These are phyloP conservation scores for Gaertneriomyces sp. DNA, from an alignment of 192 early-diverging fungal species.

Conservation along the genomic window DNA sequence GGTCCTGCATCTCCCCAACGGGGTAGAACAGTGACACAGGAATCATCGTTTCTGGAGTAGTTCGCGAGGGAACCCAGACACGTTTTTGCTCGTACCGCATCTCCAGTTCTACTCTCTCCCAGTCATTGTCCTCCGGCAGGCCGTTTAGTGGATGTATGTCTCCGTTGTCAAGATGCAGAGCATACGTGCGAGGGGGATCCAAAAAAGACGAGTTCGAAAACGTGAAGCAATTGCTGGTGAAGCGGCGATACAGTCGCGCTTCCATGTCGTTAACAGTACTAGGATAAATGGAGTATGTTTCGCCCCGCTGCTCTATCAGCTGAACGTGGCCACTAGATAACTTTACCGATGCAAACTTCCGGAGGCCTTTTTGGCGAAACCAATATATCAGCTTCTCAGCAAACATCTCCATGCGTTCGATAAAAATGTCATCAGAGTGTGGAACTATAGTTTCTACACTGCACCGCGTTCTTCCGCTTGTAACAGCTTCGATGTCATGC, in stretches of 20 bases:
- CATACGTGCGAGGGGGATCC: constrained; percentile 4
- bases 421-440: neutral
- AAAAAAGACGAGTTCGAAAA: constrained; percentile 36
- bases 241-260: constrained; percentile 17
- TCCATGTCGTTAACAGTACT: constrained; percentile 34
- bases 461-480: neutral
- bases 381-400: constrained; percentile 26
- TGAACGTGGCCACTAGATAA: constrained; percentile 2
- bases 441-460: constrained; percentile 6
- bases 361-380: constrained; percentile 23
- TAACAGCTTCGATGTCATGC: neutral
- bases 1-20: neutral
- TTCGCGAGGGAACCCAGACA: constrained; percentile 15
- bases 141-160: constrained; percentile 3
- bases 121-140: neutral
- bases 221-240: constrained; percentile 13
- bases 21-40: constrained; percentile 33
- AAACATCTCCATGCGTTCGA: constrained; percentile 38
- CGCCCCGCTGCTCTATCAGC: neutral
- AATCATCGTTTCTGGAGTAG: neutral
- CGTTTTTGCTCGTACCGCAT: constrained; percentile 21
- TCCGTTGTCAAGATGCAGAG: constrained; percentile 4
- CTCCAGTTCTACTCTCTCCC: no score
- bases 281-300: constrained; percentile 28
- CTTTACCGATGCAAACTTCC: constrained; percentile 10